Percentiles rank a stretch among this genome's conserved stretches.
These are phyloP conservation scores for Alectoria sarmentosa DNA, from an alignment of 495 filamentous ascomycete genomes.

Conservation along the genomic window DNA sequence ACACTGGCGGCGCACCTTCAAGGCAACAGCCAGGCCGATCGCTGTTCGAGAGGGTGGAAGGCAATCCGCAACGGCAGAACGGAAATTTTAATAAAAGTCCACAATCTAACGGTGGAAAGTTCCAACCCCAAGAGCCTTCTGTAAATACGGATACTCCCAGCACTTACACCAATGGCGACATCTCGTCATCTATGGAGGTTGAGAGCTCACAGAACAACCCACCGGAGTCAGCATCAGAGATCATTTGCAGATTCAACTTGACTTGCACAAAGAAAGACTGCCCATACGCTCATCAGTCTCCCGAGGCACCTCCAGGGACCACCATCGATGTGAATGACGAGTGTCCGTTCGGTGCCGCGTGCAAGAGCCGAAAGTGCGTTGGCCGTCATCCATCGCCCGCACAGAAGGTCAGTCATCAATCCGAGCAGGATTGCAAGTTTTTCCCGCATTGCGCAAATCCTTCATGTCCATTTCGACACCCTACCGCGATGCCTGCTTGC, in stretches of 20 bases:
- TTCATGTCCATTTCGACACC: constrained; percentile 80
- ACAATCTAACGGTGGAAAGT: constrained; percentile 25
- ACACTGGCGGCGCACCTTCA: constrained; percentile 35
- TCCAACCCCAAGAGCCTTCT: constrained; percentile 18
- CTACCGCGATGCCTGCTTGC: constrained; percentile 64
- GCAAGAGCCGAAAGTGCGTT: constrained; percentile 91
- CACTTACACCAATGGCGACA: constrained; percentile 34
- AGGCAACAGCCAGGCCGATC: constrained; percentile 53
- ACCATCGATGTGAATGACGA: constrained; percentile 70
- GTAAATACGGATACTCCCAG: constrained; percentile 22
- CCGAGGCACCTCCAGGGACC: constrained; percentile 77
- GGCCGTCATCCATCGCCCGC: constrained; percentile 90
- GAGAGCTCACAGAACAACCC: constrained; percentile 30
- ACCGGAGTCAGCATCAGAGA: constrained; percentile 23
- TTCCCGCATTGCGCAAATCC: constrained; percentile 90
- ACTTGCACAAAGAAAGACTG: constrained; percentile 84
- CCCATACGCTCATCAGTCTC: constrained; percentile 88
- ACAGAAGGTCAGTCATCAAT: constrained; percentile 63
- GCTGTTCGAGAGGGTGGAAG: constrained; percentile 70
- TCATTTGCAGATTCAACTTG: constrained; percentile 74
- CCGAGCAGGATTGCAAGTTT: constrained; percentile 86
- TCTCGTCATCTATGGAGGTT: constrained; percentile 44
- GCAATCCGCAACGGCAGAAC: constrained; percentile 37
- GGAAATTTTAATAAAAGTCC: constrained; percentile 34
- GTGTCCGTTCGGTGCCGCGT: constrained; percentile 81